These are phyloP conservation scores for Leccinum subfulvum DNA, from an alignment of 1,284 basidiomycete genomes.

Conservation along the genomic window DNA sequence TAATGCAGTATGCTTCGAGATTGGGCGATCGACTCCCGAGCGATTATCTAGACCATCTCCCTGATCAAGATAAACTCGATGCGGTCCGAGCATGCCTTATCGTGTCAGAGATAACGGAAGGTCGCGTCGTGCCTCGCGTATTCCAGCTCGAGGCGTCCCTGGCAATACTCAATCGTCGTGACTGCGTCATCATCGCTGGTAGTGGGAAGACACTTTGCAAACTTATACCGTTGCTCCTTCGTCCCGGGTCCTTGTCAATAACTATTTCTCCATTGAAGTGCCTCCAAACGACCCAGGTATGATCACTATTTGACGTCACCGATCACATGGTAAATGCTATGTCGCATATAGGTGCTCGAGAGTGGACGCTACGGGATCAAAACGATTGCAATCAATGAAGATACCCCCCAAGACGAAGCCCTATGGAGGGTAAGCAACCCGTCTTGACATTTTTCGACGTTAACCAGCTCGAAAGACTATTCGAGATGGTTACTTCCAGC, in stretches of 20 bases:
- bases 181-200: not conserved
- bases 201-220: not conserved
- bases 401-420: not conserved
- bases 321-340: not conserved
- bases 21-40: not conserved
- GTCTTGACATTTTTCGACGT: not conserved
- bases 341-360: not conserved
- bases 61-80: not conserved
- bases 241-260: not conserved
- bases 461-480: not conserved
- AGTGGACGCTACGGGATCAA: not conserved
- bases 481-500: not conserved
- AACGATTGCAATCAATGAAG: not conserved
- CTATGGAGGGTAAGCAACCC: not conserved
- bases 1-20: not conserved
- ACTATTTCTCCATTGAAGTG: constrained; percentile 1
- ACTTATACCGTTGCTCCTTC: not conserved
- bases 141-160: not conserved
- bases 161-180: not conserved
- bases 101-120: not conserved
- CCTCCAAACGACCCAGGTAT: constrained; percentile 3
- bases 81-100: not conserved
- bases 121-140: not conserved
- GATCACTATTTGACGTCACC: not conserved
- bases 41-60: not conserved